Base-by-base conservation (phyloP, 2,329 filamentous ascomycete species). In the Aspergillus spinulosporus region DNA sequence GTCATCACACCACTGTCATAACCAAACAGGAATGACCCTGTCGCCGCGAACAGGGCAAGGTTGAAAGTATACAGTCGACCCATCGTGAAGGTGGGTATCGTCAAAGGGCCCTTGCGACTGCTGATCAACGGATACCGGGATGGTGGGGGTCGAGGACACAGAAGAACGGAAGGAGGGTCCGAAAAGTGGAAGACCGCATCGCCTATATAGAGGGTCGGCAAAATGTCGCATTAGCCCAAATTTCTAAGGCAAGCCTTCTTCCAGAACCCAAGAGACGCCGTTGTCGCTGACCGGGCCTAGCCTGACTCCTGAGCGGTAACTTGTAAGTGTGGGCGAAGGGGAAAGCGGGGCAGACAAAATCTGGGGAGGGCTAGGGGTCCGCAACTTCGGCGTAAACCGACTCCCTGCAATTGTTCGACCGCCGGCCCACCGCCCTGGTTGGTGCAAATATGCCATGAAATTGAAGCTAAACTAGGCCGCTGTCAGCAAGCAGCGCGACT, bases 41-140 rank as follows among this genome's bases (percentile, higher is more conserved):
- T 75, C 50, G 74, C 75, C 57, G 74, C 76, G 58, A 78, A 74
- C 14, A 67, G 65, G 55, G 75, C 75, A 53, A 76, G 67, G 47
- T 62, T 64, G 47, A 77, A 69, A 47, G 71, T 72, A 61, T 75
- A 76, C 48, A 66, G 61, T 49, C 74, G 73, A 36, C 75, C 75
- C 75, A 78, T 44, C 12, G n/a, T 44, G 42, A 44, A 29, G 15
- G 21, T 26, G 42, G 26, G 14, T 44, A 44, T 29, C 42, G 6
- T 21, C 21, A 44, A 28, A 42, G 39, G 39, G 8, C 3, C 26
- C 42, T 21, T 44, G 21, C 32, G 14, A 11, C 31, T 14, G 32
- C 32, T 14, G 28, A 12, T 28, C 46, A 39, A 39, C 11, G 42
- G 42, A 8, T 12, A 40, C 14, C 26, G 7, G 8, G 26, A 15